Evolutionary conservation across 108 stramenopile species (phyloP).

Genomic region (Nitzschia sp.): DNA sequence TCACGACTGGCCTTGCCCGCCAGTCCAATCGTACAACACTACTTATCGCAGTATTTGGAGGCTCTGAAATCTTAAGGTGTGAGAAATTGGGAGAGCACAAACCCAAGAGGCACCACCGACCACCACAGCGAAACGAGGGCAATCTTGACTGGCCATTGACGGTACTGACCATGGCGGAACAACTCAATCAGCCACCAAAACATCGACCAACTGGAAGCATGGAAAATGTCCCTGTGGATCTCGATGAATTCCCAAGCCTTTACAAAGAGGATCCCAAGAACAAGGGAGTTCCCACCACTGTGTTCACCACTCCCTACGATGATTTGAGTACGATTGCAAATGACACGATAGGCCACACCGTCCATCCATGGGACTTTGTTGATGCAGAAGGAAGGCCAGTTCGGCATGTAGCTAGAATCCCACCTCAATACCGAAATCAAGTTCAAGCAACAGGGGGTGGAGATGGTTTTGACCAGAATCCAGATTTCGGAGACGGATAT

Average conservation of each 20-base stretch:
- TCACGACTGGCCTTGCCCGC: too few species aligned
- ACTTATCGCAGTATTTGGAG: too few species aligned
- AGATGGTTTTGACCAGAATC: neutral
- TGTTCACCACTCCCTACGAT: conserved; percentile 10
- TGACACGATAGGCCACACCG: conserved; percentile 15
- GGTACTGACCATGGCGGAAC: too few species aligned
- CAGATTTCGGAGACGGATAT: neutral
- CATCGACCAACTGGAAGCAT: neutral
- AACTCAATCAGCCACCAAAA: too few species aligned
- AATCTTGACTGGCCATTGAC: too few species aligned
- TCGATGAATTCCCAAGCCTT: conserved; percentile 13
- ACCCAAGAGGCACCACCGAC: too few species aligned
- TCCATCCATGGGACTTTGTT: conserved; percentile 7
- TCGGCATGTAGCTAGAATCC: neutral
- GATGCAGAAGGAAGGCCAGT: neutral
- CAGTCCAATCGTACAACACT: too few species aligned
- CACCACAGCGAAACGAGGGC: too few species aligned
- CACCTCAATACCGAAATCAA: neutral
- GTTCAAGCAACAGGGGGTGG: neutral
- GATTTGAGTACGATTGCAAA: conserved; percentile 12
- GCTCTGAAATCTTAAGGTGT: too few species aligned
- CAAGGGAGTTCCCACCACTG: neutral
- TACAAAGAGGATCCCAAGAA: neutral
- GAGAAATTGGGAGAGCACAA: too few species aligned
- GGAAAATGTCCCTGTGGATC: conserved; percentile 8